Evolutionary conservation across 2,329 filamentous ascomycete species (phyloP).

Genomic region (Sporothrix curviconia): DNA sequence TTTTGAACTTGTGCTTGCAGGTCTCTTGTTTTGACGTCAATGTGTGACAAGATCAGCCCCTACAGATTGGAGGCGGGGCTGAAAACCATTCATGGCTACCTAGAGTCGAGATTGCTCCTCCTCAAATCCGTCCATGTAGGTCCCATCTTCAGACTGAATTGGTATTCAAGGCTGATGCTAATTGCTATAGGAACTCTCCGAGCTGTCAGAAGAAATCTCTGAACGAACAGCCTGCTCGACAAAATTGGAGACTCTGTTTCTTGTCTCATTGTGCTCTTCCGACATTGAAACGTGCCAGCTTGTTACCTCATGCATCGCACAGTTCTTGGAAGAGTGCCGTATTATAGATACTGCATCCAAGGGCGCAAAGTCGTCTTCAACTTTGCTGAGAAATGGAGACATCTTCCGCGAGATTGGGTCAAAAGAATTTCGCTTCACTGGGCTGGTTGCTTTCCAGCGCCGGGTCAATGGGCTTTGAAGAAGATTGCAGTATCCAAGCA

Average conservation of each 20-base stretch:
- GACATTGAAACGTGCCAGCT: constrained; percentile 60
- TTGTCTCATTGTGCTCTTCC: constrained; percentile 58
- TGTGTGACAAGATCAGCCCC: constrained; percentile 43
- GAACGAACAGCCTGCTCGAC: constrained; percentile 48
- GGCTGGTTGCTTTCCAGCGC: constrained; percentile 64
- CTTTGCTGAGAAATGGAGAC: constrained; percentile 53
- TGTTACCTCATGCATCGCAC: constrained; percentile 54
- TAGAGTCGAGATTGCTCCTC: constrained; percentile 49
- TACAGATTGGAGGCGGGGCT: constrained; percentile 39
- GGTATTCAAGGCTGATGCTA: not conserved
- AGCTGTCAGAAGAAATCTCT: constrained; percentile 46
- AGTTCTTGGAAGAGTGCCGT: constrained; percentile 56
- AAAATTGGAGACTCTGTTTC: constrained; percentile 55
- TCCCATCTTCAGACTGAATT: too few relatives aligned
- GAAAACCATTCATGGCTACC: constrained; percentile 46
- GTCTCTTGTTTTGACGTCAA: constrained; percentile 39
- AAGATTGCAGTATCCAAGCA: constrained; percentile 54
- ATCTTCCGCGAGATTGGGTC: constrained; percentile 58
- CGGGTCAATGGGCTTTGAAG: constrained; percentile 53
- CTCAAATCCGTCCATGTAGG: constrained; percentile 45
- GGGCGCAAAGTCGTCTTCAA: constrained; percentile 42
- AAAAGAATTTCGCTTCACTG: constrained; percentile 59
- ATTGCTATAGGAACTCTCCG: constrained; percentile 43
- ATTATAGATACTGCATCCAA: constrained; percentile 47
- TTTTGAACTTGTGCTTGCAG: not conserved